Evolutionary conservation across 352 stramenopile species (phyloP), one percentile per base, ranked within the genome.

Genomic region (Pythium brassicae): DNA sequence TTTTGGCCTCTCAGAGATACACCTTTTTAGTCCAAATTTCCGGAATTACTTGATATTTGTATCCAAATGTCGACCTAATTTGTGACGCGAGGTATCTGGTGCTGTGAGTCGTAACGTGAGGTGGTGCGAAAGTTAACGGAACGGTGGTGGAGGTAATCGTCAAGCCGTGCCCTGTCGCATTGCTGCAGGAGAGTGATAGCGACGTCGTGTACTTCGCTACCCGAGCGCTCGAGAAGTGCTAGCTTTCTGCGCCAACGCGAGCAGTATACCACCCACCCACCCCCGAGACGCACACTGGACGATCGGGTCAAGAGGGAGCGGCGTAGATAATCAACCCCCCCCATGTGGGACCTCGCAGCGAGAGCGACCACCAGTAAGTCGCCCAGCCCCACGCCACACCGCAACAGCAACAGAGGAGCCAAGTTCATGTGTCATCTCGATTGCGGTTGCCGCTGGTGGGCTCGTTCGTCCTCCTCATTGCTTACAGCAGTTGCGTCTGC

Each of bases 191-290:
- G 76, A 63, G 59, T 15, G 95, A 98, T 71, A 69, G 82, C 50
- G 95, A 98, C 71, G 95, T 98, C 56, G 82, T 94, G 62, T 98
- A 92, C 68, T 98, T 97, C 78, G 88, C 95, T 19, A 83, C 74
- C 55, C 81, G 82, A 59, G 85, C 85, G 45, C 76, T 93, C 37
- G 55, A 66, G 35, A 76, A 71, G 68, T 78, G 77, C 65, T 87
- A 87, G 72, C 42, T 47, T 9, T 1, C 25, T 14, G 59, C 37
- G 23, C 39, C 19, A 20, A 20, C 19, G 20, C 17, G 14, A 37
- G 53, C 15, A 42, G 25, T 22, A 58, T 20, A 44, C 20, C 15
- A 26, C 25, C 3, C 22, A n/a, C n/a, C n/a, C n/a, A n/a, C 8
- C 22, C 1, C 22, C 7, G 40, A 47, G 42, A 47, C n/a, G n/a